Conservation (phyloP, 1,139 yeast genomes). For the Protomyces inundatus region DNA sequence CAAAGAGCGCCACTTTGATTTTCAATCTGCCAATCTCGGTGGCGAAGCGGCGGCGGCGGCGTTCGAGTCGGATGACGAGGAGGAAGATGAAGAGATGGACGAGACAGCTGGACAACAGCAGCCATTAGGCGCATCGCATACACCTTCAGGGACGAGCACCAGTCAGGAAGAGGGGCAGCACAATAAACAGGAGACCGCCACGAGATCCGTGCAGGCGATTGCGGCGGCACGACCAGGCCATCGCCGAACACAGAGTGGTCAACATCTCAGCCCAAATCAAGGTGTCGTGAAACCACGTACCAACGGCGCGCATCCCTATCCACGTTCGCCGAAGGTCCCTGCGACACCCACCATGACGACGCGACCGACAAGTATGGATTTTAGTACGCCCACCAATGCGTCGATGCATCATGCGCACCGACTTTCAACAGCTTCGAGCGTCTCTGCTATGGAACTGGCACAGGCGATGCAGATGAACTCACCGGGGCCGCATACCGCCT, state of each 20-base stretch:
- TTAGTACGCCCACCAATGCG: not conserved
- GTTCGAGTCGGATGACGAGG: slow-evolving; percentile 20
- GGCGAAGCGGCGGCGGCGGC: not conserved
- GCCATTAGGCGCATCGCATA: not conserved
- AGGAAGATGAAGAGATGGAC: slow-evolving; percentile 4
- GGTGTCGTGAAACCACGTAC: not conserved
- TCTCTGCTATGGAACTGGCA: not conserved
- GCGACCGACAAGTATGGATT: slow-evolving; percentile 19
- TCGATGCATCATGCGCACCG: not conserved
- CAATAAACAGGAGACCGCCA: slow-evolving; percentile 7
- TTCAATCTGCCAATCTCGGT: slow-evolving; percentile 9
- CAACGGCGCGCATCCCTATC: slow-evolving; percentile 16
- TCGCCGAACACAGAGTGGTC: slow-evolving; percentile 16
- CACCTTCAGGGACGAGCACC: not conserved
- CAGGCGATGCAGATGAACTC: not conserved
- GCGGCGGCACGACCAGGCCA: slow-evolving; percentile 16
- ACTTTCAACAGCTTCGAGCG: not conserved
- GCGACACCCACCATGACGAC: not conserved
- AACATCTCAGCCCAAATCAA: slow-evolving; percentile 14
- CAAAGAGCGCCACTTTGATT: slow-evolving; percentile 22
- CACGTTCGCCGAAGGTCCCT: slow-evolving; percentile 18
- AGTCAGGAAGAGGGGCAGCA: slow-evolving; percentile 7
- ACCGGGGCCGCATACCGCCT: no score
- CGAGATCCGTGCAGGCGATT: not conserved
- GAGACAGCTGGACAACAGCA: not conserved